Evolutionary conservation across 2,329 filamentous ascomycete genomes (phyloP).

Genomic region (Pseudogymnoascus sp.): DNA sequence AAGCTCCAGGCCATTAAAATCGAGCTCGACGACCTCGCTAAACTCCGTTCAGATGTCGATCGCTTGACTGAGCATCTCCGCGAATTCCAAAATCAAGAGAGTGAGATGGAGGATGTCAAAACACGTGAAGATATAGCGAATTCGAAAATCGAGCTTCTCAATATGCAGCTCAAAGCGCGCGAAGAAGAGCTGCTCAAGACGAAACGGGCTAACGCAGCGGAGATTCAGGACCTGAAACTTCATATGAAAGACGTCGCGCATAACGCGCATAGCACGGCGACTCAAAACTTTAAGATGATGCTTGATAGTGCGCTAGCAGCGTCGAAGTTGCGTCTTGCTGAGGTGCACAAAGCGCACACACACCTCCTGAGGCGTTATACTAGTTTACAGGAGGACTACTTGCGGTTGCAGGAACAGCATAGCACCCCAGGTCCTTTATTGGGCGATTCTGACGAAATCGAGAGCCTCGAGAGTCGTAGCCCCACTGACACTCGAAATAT

Average conservation of each 20-base stretch:
- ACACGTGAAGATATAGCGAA: conserved; percentile 51
- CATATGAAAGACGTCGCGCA: conserved; percentile 16
- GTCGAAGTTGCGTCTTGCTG: conserved; percentile 37
- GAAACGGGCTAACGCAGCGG: conserved; percentile 36
- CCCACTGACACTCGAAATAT: background rate
- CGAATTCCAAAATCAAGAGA: conserved; percentile 55
- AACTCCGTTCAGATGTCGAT: conserved; percentile 49
- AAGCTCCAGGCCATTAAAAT: conserved; percentile 54
- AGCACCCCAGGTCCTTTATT: conserved; percentile 13
- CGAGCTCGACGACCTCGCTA: conserved; percentile 50
- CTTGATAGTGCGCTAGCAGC: conserved; percentile 40
- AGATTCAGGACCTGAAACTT: conserved; percentile 37
- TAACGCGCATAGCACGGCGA: conserved; percentile 21
- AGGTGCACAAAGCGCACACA: conserved; percentile 43
- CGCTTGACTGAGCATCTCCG: conserved; percentile 52
- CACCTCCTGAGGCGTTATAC: conserved; percentile 41
- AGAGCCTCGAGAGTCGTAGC: conserved; percentile 3
- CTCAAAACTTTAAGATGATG: conserved; percentile 32
- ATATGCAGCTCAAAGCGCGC: conserved; percentile 45
- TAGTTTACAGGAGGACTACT: conserved; percentile 37
- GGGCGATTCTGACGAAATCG: conserved; percentile 11
- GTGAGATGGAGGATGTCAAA: conserved; percentile 47
- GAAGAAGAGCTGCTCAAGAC: conserved; percentile 38
- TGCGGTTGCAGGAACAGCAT: conserved; percentile 30
- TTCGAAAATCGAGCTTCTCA: conserved; percentile 48